Base-by-base conservation (phyloP, 805 yeast species). In the Zygosaccharomyces siamensis region DNA sequence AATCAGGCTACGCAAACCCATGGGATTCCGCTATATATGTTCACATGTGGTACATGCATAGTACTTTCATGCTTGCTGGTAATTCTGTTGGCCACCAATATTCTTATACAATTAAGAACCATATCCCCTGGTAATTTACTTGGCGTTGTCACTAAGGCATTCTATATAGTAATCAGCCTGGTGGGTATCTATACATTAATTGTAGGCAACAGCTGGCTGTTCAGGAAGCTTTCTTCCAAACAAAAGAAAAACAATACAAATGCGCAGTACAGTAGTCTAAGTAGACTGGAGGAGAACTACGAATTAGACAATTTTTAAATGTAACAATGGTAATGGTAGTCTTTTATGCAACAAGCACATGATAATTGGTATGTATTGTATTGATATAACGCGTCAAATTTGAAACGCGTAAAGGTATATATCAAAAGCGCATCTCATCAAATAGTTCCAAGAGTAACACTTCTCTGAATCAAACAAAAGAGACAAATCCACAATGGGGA, bases 401-500 rank as follows among this genome's bases (percentile, higher is more conserved):
- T 8, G 16, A 23, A 28, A 43, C 46, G 46, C 46, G 46, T 35
- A 26, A 27, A 18, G 18, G 31, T 39, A 14, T 39, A 23, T 21
- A 31, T 26, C 24, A 28, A 11, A 18, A 40, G 36, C 23, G 23
- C 30, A 11, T 21, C 21, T 39, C 24, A 26, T 31, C 35, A 10
- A 30, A 16, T 3, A 27, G 16, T 16, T 27, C 26, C 12, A 33
- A 14, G 37, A 4, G 11, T 33, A 14, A 33, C 37, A 16, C 21
- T 8, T 33, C 37, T 33, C 16, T 5, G 11, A 14, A 33, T 33
- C 23, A 30, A 41, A 20, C 26, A 39, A n/a, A 24, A 30, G 37
- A 41, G 30, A 37, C n/a, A 21, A 20, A 10, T 23, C 32, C 21
- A 28, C 7, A 14, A 90, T 90, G 98, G 97, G 97, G 3, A 74